These are phyloP conservation scores for Rhizopogon salebrosus DNA, from an alignment of 768 basidiomycete species.

Conservation along the genomic window DNA sequence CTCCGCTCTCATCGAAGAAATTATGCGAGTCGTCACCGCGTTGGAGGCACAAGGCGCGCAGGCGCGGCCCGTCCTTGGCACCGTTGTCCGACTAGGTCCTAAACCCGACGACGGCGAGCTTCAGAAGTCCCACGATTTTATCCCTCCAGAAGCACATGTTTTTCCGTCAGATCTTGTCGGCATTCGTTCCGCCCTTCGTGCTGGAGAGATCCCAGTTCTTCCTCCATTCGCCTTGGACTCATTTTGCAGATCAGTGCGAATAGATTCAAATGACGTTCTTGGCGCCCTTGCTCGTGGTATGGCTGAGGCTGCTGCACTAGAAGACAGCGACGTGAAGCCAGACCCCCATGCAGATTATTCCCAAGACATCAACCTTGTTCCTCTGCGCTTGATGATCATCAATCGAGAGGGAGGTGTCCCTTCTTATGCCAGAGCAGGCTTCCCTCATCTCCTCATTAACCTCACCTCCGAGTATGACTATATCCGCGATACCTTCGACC, in stretches of 20 bases:
- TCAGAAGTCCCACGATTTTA: slow-evolving; percentile 26
- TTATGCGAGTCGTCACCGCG: slow-evolving; percentile 75
- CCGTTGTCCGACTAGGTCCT: slow-evolving; percentile 80
- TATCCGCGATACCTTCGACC: slow-evolving; percentile 81
- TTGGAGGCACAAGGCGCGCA: slow-evolving; percentile 83
- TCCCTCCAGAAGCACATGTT: slow-evolving; percentile 73
- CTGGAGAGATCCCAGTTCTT: slow-evolving; percentile 95
- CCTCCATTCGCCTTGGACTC: slow-evolving; percentile 91
- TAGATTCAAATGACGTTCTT: slow-evolving; percentile 85
- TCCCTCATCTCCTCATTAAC: slow-evolving; percentile 95
- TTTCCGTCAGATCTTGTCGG: slow-evolving; percentile 74
- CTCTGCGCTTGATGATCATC: slow-evolving; percentile 95
- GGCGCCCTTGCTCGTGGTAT: slow-evolving; percentile 85
- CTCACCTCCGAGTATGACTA: slow-evolving; percentile 80
- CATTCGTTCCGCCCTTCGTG: slow-evolving; percentile 82
- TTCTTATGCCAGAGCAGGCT: slow-evolving; percentile 91
- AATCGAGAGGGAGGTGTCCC: slow-evolving; percentile 95
- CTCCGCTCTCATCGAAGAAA: slow-evolving; percentile 64
- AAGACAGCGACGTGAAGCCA: slow-evolving; percentile 34
- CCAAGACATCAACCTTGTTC: slow-evolving; percentile 77
- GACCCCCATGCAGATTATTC: slow-evolving; percentile 35
- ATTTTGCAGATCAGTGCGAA: slow-evolving; percentile 77
- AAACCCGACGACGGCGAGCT: slow-evolving; percentile 45
- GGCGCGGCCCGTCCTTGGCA: slow-evolving; percentile 84
- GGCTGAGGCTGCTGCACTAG: slow-evolving; percentile 48